phyloP scores from a whole-genome alignment of 257 asterid species.

The Solanum sitiens region DNA sequence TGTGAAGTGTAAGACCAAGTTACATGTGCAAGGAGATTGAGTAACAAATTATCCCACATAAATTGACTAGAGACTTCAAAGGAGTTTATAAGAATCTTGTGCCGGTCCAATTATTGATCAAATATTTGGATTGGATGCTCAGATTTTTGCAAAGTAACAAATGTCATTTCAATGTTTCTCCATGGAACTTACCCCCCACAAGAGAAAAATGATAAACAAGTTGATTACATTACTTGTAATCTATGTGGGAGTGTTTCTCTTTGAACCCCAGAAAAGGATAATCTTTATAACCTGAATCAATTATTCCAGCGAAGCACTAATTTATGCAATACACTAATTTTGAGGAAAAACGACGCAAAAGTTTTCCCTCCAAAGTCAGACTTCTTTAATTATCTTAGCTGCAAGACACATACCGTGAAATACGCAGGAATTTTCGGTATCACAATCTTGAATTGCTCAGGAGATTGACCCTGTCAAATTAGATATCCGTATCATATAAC shows the following conservation, averaged over 20 bases:
- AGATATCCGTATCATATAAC: slow-evolving; percentile 8
- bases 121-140: not conserved
- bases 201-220: not conserved
- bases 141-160: not conserved
- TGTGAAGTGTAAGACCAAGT: not conserved
- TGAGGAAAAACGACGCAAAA: not conserved
- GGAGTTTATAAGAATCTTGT: not conserved
- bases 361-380: not conserved
- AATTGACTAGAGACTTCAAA: not conserved
- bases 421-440: slow-evolving; percentile 96
- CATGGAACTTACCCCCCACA: not conserved
- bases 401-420: slow-evolving; percentile 59
- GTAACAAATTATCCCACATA: not conserved
- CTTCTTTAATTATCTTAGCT: not conserved
- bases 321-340: not conserved
- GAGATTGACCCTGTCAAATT: slow-evolving; percentile 57
- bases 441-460: slow-evolving; percentile 74
- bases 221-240: not conserved
- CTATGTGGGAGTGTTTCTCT: not conserved
- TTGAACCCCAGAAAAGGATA: not conserved
- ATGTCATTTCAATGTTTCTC: not conserved
- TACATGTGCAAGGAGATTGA: not conserved
- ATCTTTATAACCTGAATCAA: not conserved
- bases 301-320: not conserved
- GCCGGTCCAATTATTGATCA: not conserved